These are phyloP conservation scores for Medicago lupulina DNA, from an alignment of 306 rosid species.

Conservation along the genomic window DNA sequence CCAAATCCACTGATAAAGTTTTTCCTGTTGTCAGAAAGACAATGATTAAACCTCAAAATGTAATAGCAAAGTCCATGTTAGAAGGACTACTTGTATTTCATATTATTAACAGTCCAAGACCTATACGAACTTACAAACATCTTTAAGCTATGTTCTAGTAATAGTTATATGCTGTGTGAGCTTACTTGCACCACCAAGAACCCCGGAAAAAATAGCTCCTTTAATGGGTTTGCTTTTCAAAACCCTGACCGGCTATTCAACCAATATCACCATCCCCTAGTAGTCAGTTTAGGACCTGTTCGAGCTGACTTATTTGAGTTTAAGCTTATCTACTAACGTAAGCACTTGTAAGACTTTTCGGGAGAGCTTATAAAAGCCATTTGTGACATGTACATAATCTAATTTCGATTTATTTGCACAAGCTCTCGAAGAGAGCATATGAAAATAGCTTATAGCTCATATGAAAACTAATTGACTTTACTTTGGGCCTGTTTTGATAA, in stretches of 20 bases:
- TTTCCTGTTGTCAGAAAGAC: slow-evolving; percentile 64
- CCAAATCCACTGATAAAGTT: slow-evolving; percentile 80
- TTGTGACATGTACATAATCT: neutral
- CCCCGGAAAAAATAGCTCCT: neutral
- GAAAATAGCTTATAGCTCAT: neutral
- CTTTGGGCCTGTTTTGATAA: too few relatives aligned
- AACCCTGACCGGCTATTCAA: neutral
- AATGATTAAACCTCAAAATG: neutral
- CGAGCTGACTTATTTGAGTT: neutral
- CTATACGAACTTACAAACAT: neutral
- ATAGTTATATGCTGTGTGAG: neutral
- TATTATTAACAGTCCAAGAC: neutral
- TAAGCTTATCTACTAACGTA: neutral
- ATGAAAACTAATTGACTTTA: too few relatives aligned
- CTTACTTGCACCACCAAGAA: neutral
- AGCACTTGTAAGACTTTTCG: neutral
- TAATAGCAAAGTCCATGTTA: neutral
- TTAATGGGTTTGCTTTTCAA: neutral
- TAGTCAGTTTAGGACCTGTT: neutral
- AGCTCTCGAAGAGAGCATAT: too few relatives aligned
- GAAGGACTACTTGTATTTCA: neutral
- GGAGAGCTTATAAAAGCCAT: neutral
- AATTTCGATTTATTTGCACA: neutral
- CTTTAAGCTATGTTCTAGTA: neutral
- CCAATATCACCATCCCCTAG: neutral